These are phyloP conservation scores for Trichoderma afroharzianum DNA, from an alignment of 2,329 filamentous ascomycete species.

Conservation along the genomic window DNA sequence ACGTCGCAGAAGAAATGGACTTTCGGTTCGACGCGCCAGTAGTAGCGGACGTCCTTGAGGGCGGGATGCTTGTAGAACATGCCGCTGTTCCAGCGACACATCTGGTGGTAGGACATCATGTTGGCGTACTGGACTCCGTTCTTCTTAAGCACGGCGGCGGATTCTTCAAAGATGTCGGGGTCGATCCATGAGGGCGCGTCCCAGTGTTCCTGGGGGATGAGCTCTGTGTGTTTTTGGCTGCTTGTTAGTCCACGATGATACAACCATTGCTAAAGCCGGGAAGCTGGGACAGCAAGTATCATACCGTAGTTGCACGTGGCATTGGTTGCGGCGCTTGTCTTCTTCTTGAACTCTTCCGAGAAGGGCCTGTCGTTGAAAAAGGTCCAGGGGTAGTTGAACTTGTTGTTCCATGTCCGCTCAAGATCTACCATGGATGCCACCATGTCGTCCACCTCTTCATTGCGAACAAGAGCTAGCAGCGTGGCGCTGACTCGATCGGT, in stretches of 20 bases:
- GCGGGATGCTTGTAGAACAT: conserved; percentile 97
- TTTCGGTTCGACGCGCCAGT: conserved; percentile 98
- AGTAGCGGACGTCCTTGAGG: conserved; percentile 77
- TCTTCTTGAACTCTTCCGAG: conserved; percentile 84
- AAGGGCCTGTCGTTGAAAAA: conserved; percentile 98
- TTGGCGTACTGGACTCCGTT: conserved; percentile 86
- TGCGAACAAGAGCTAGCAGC: conserved; percentile 85
- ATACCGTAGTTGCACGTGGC: conserved; percentile 75
- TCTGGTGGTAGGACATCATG: conserved; percentile 91
- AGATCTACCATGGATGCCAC: conserved; percentile 86
- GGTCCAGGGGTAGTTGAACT: conserved; percentile 99
- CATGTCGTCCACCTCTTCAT: conserved; percentile 81
- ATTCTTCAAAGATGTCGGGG: conserved; percentile 78
- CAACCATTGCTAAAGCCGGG: neutral
- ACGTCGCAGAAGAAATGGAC: conserved; percentile 99
- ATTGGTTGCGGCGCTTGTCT: conserved; percentile 77
- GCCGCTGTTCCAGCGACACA: conserved; percentile 99
- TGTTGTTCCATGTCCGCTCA: conserved; percentile 93
- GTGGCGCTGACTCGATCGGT: conserved; percentile 90
- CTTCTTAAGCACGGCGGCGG: conserved; percentile 75
- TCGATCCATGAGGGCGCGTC: conserved; percentile 90
- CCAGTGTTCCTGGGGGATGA: conserved; percentile 96
- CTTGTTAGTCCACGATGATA: conserved; percentile 15
- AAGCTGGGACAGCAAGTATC: neutral
- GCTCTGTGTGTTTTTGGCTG: conserved; percentile 47